phyloP scores from a whole-genome alignment of 768 basidiomycete species.

The Agaricus bisporus region DNA sequence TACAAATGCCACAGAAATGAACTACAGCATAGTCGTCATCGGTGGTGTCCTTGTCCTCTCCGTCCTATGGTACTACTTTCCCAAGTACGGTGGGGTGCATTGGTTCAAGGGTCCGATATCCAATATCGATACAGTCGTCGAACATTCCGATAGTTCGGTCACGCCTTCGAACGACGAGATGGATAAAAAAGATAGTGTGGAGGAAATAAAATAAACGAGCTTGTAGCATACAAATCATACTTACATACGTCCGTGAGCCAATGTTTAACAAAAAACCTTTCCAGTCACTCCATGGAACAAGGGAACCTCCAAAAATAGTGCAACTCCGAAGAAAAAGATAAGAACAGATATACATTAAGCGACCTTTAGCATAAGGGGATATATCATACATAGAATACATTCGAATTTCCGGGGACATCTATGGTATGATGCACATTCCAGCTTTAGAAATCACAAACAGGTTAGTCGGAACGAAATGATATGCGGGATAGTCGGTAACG shows the following conservation, averaged over 20 bases:
- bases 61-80: slow-evolving; percentile 64
- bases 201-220: background rate
- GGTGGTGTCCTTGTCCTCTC: slow-evolving; percentile 57
- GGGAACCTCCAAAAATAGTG: no score
- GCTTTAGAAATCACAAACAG: background rate
- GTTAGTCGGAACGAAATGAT: background rate
- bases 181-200: background rate
- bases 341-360: no score
- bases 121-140: slow-evolving; percentile 22
- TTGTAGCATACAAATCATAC: background rate
- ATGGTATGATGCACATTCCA: background rate
- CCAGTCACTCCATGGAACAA: no score
- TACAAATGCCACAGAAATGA: slow-evolving; percentile 50
- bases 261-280: no score
- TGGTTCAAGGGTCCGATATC: slow-evolving; percentile 70
- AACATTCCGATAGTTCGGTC: background rate
- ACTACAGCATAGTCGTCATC: slow-evolving; percentile 67
- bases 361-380: no score
- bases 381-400: background rate
- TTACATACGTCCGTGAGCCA: no score
- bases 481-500: background rate
- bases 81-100: slow-evolving; percentile 65
- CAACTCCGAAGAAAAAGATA: no score
- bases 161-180: background rate
- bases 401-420: background rate